These are phyloP conservation scores for Ogataea salicorniae DNA, from an alignment of 805 yeast species.

Conservation along the genomic window DNA sequence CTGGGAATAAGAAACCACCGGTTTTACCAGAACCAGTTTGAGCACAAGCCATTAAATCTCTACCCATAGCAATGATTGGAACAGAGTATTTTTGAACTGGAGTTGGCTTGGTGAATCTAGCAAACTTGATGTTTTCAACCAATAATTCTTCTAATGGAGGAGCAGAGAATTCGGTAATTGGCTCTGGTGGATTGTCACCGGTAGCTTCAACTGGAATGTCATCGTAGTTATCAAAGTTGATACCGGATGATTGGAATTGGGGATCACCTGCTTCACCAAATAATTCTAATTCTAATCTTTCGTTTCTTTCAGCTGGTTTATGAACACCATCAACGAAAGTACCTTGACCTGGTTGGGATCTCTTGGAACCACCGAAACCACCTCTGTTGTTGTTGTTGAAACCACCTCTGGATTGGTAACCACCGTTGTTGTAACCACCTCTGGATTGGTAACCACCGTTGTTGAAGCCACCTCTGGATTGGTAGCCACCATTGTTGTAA, in stretches of 20 bases:
- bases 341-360: slow-evolving; percentile 56
- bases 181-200: slow-evolving; percentile 93
- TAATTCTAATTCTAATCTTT: slow-evolving; percentile 66
- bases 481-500: slow-evolving; percentile 25
- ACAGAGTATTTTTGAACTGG: slow-evolving; percentile 92
- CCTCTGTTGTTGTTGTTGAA: slow-evolving; percentile 27
- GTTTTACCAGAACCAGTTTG: slow-evolving; percentile 99
- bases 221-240: slow-evolving; percentile 97
- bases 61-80: slow-evolving; percentile 62
- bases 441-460: slow-evolving; percentile 11
- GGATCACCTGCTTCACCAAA: slow-evolving; percentile 80
- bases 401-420: slow-evolving; percentile 22
- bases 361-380: slow-evolving; percentile 29
- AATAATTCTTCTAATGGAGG: slow-evolving; percentile 89
- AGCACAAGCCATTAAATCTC: slow-evolving; percentile 91
- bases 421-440: slow-evolving; percentile 26
- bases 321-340: slow-evolving; percentile 84
- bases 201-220: slow-evolving; percentile 98
- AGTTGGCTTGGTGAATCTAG: slow-evolving; percentile 93
- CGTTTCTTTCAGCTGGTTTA: slow-evolving; percentile 70
- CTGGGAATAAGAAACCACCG: slow-evolving; percentile 99
- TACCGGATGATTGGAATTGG: slow-evolving; percentile 85
- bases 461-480: slow-evolving; percentile 28
- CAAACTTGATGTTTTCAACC: slow-evolving; percentile 79
- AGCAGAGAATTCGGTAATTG: slow-evolving; percentile 77